phyloP scores from a whole-genome alignment of 257 asterid species.

The Nicotiana attenuata region DNA sequence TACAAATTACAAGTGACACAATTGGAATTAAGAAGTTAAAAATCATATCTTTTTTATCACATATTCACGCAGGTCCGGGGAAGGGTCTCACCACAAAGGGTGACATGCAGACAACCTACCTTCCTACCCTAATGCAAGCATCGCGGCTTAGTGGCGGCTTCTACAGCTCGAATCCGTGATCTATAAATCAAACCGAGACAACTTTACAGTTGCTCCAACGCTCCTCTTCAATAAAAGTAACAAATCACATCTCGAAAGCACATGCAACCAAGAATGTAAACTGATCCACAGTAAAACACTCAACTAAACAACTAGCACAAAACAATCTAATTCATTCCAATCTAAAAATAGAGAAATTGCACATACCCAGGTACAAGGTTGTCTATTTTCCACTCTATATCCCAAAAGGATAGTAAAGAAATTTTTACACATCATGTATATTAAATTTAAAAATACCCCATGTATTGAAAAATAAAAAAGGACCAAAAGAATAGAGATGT shows the following conservation, averaged over 20 bases:
- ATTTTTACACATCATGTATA: not conserved
- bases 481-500: not conserved
- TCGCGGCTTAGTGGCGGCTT: no score
- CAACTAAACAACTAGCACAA: not conserved
- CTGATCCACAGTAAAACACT: not conserved
- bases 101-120: no score
- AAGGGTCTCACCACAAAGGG: no score
- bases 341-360: not conserved
- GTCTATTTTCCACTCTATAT: not conserved
- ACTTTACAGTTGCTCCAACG: no score
- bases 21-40: not conserved
- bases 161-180: no score
- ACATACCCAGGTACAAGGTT: not conserved
- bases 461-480: not conserved
- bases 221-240: no score
- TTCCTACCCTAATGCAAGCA: no score
- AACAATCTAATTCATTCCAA: not conserved
- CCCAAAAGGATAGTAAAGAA: not conserved
- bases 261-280: constrained; percentile 8
- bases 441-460: not conserved
- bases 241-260: not conserved
- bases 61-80: no score
- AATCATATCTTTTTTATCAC: not conserved
- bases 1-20: not conserved
- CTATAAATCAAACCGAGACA: no score